Base-by-base conservation (phyloP, 805 yeast genomes). In the Suhomyces kilbournensis region DNA sequence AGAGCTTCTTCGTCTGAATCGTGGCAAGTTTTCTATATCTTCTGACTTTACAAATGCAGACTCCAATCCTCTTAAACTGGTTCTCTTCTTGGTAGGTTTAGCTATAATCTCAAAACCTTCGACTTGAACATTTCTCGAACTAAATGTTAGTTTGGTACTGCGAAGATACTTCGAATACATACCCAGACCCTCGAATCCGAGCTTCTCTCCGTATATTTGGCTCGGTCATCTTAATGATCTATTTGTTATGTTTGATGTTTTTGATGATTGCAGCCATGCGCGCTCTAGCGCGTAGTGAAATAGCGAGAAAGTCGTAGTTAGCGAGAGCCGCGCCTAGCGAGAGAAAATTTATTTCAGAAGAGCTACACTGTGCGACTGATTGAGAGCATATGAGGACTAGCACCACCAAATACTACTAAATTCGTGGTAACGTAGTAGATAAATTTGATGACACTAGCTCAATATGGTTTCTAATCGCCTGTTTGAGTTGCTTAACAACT, bases 111-210 rank as follows among this genome's bases (percentile, higher is more conserved):
- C 60, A 38, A 64, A 58, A 15, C 49, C 56, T 6, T 55, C 58
- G 19, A 56, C 55, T 32, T 60, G 53, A 35, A 62, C 55, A n/a
- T 47, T 52, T 42, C 64, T 57, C 42, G 49, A 53, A 25, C 66
- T 64, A 47, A 12, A 19, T 22, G 62, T 61, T 60, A 60, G 62
- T 58, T 46, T 22, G 23, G 15, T 35, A 2, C 17, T 4, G 17
- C 9, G 32, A 6, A 14, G 17, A 25, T 28, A 30, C 15, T 7
- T 10, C 20, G 6, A 10, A 17, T 17, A 71, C 79, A 59, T 74
- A 73, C 78, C 75, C 78, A 20, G 77, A 67, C 22, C 79, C 79
- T 46, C 78, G 62, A 25, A 68, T 59, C 32, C 78, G 62, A 39
- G 74, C 61, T 53, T 72, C 70, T 25, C 63, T 60, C 56, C 56